A percentile compares a stretch with the other conserved stretches of the same genome.
Evolutionary conservation across 1,139 yeast genomes (phyloP).

Genomic region (Suhomyces taliae): DNA sequence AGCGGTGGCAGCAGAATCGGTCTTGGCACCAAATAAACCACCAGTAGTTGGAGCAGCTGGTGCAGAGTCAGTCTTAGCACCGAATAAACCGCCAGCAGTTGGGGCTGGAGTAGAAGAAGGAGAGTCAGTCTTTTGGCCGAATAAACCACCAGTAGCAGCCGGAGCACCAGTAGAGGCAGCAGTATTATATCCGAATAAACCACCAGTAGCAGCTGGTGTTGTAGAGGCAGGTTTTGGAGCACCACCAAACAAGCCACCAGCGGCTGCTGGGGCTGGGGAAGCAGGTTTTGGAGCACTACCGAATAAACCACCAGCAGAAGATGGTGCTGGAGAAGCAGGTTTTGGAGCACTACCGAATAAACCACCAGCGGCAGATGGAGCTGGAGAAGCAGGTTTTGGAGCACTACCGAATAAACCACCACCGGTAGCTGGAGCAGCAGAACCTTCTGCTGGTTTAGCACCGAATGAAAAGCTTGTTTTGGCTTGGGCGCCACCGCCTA

Average conservation of each 20-base stretch:
- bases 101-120: conserved; percentile 9
- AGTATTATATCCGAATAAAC: conserved; percentile 29
- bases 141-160: conserved; percentile 18
- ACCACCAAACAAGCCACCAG: conserved; percentile 27
- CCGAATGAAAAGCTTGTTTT: not conserved
- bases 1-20: not conserved
- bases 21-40: conserved; percentile 20
- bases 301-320: conserved; percentile 19
- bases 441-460: not conserved
- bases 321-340: conserved; percentile 20
- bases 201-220: conserved; percentile 13
- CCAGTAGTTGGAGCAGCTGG: conserved; percentile 6
- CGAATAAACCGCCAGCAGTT: conserved; percentile 19
- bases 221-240: conserved; percentile 14
- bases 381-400: not conserved
- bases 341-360: conserved; percentile 18
- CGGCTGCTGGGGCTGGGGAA: conserved; percentile 6
- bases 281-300: conserved; percentile 16
- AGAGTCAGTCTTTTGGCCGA: conserved; percentile 23
- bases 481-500: not conserved
- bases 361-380: conserved; percentile 12
- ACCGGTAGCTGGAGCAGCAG: not conserved
- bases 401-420: not conserved
- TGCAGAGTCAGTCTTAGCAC: conserved; percentile 22
- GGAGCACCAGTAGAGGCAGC: no score